Evolutionary conservation across 805 yeast genomes (phyloP).

Genomic region (Kodamaea lidongshanica): DNA sequence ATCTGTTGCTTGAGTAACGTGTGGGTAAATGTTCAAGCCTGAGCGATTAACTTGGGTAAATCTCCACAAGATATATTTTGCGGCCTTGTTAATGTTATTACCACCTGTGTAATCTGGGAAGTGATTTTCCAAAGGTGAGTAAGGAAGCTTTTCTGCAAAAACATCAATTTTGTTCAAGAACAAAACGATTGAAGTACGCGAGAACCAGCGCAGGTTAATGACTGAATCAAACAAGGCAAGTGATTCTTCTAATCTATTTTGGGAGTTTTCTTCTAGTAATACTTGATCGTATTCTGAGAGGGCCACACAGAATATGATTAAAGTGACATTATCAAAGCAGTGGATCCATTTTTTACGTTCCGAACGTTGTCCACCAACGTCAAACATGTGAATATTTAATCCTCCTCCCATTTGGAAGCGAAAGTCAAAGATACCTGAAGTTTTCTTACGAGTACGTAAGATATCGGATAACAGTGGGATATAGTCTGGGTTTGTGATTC

Average conservation of each 20-base stretch:
- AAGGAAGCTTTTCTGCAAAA: slow-evolving; percentile 76
- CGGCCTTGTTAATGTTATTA: slow-evolving; percentile 82
- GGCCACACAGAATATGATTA: slow-evolving; percentile 87
- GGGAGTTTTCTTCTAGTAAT: slow-evolving; percentile 44
- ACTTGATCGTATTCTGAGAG: slow-evolving; percentile 87
- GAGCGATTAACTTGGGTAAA: slow-evolving; percentile 80
- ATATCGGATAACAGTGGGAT: slow-evolving; percentile 73
- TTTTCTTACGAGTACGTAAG: slow-evolving; percentile 81
- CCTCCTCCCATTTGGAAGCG: slow-evolving; percentile 64
- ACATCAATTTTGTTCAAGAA: slow-evolving; percentile 88
- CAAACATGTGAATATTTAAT: slow-evolving; percentile 45
- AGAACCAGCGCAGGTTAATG: slow-evolving; percentile 88
- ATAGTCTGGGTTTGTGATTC: slow-evolving; percentile 57
- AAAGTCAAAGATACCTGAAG: slow-evolving; percentile 87
- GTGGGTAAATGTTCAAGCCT: slow-evolving; percentile 77
- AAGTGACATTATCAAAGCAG: slow-evolving; percentile 88
- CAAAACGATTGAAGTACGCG: slow-evolving; percentile 76
- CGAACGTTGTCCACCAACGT: slow-evolving; percentile 94
- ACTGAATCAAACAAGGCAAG: slow-evolving; percentile 82
- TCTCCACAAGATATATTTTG: slow-evolving; percentile 85
- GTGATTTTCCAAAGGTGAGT: slow-evolving; percentile 72
- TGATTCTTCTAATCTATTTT: slow-evolving; percentile 38
- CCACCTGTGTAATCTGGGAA: slow-evolving; percentile 93
- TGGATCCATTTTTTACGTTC: slow-evolving; percentile 98
- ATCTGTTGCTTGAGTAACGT: slow-evolving; percentile 91